Conservation (phyloP, 768 basidiomycete genomes). For the Mycena kentingensis region DNA sequence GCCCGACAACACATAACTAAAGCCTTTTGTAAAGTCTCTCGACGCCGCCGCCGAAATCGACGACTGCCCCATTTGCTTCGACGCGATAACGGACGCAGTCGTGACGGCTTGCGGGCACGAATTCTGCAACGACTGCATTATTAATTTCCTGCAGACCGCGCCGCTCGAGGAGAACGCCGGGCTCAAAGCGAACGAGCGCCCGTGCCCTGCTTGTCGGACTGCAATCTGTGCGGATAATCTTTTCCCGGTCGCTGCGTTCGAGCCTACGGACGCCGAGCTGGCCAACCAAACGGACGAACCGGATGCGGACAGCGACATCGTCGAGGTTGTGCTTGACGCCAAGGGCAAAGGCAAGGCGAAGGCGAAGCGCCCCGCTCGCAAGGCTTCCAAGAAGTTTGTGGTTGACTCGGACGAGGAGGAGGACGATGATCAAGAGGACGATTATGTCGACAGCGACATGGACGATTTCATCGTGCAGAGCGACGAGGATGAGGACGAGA, state of each 20-base stretch:
- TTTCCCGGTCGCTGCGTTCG: constrained; percentile 61
- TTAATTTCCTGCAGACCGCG: constrained; percentile 49
- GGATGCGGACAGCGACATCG: constrained; percentile 36
- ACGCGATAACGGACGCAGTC: constrained; percentile 52
- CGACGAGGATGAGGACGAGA: constrained; percentile 59
- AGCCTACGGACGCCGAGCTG: constrained; percentile 55
- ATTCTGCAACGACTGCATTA: constrained; percentile 64
- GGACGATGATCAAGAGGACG: constrained; percentile 35
- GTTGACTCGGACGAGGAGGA: constrained; percentile 32
- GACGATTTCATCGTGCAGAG: constrained; percentile 55
- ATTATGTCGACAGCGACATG: constrained; percentile 45
- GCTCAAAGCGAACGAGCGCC: constrained; percentile 46
- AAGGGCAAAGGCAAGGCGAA: constrained; percentile 30
- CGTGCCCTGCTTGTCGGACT: constrained; percentile 65
- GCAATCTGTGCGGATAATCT: constrained; percentile 48
- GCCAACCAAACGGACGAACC: constrained; percentile 16
- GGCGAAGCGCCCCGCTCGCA: constrained; percentile 24
- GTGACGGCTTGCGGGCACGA: constrained; percentile 62
- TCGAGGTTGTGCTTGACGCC: constrained; percentile 27
- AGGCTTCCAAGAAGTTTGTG: constrained; percentile 19
- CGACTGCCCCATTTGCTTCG: constrained; percentile 72
- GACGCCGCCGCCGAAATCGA: constrained; percentile 53
- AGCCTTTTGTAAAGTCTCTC: constrained; percentile 39
- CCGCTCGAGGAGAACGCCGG: constrained; percentile 34
- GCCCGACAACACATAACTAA: no score